Base-by-base conservation (phyloP, 2,329 filamentous ascomycete species). In the Fusarium hainanense region DNA sequence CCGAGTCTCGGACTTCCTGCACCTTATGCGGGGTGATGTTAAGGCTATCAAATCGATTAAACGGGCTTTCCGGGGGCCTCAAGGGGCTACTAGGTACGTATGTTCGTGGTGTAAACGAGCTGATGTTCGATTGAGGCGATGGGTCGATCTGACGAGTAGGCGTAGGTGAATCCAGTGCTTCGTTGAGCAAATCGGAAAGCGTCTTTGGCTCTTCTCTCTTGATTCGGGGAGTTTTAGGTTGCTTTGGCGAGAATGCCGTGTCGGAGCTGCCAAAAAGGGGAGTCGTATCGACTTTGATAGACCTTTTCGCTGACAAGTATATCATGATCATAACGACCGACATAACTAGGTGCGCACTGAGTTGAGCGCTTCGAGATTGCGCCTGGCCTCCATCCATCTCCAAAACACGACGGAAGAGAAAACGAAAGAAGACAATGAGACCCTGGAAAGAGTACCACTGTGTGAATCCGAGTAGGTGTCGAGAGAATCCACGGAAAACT, bases 391-490 rank as follows among this genome's bases (percentile, higher is more conserved):
- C 77, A n/a, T 81, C 77, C 67, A 83, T 77, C 42, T 80, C 78
- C 1, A 81, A 69, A 20, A 85, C 76, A 16, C 77, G 80, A 21
- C 82, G 78, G 51, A 88, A 85, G 18, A 85, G 72, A 43, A 85
- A 78, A 40, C 92, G 85, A 13, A 89, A 79, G 8, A 85, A 75
- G 13, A 93, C 75, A 23, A 89, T 83, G 32, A 91, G 76, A 3
- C 85, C 75, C 74, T 94, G 92, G 65, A 90, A 86, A 2, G 83
- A 84, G 75, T 93, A 92, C 85, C 92, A 92, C 54, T 88, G 84
- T 6, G 83, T 81, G 14, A 92, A 84, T 0, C 90, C 90, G 5
- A 85, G 76, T 32, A 92, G 82, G 59, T 87, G 89, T 66, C 81
- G 85, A 28, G 83, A 87, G 75, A 86, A 91, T 57, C 88, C 89